Evolutionary conservation across 1,139 yeast species (phyloP), one percentile per base, ranked within the genome.

Genomic region (Diutina siamensis): DNA sequence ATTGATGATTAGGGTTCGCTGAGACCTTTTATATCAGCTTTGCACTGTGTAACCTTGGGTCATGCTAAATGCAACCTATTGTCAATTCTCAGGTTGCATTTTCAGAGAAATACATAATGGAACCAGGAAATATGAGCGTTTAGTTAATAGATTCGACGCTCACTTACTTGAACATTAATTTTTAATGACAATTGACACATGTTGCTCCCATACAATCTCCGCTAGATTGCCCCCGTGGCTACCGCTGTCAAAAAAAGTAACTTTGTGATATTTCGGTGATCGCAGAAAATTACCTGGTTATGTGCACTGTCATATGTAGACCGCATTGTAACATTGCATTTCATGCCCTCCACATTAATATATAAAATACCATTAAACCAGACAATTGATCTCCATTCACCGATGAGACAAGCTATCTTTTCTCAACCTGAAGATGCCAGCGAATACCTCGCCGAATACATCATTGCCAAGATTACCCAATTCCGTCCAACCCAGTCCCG

Each of bases 371-470:
- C 10, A 5, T 10, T 7, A 7, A 5, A 25, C 5, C 10, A 25
- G 28, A 5, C 5, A 25, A 25, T 25, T 5, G 28, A 10, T 7
- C 5, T 10, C 28, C 5, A 25, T 7, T 10, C 18, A 21, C 19
- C 9, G 2, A 66, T 67, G 69, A 67, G 60, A 57, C 71, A 66
- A 58, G 71, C 64, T 46, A 60, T 67, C 20, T 71, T 71, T 50
- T 61, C 71, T 31, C 52, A 55, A 12, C 48, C 67, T 10, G 64
- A 64, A 18, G 72, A 68, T 45, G 82, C 81, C 35, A 73, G 80
- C 25, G 61, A 59, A 28, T 70, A 62, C 51, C 71, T 76, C 47
- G 82, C 82, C 21, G 64, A 67, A 44, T 64, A 72, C 55, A 73
- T 78, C 44, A 65, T 74, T 32, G 51, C 57, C 46, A 61, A 59